A percentile compares a stretch with the other conserved stretches of the same genome.
These are phyloP conservation scores for Camellia granthamiana DNA, from an alignment of 148 eudicot species.

Conservation along the genomic window DNA sequence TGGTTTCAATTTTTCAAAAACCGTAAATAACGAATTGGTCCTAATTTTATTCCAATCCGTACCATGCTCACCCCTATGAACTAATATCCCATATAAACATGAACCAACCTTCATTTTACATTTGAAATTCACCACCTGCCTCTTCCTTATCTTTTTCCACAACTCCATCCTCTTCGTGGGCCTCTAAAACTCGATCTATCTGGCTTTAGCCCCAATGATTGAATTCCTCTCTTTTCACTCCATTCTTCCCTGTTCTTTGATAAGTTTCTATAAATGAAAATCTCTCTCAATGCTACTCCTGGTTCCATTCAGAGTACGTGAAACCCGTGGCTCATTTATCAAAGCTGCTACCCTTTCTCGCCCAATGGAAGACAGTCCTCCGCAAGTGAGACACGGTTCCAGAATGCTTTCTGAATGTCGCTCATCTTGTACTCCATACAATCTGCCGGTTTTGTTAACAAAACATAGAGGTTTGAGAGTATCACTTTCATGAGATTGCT, in stretches of 20 bases:
- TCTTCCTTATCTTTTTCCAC: slow-evolving; percentile 55
- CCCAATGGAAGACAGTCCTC: slow-evolving; percentile 81
- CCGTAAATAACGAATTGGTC: no score
- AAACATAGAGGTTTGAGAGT: background rate
- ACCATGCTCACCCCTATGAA: background rate
- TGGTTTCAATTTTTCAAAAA: no score
- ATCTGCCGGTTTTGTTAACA: slow-evolving; percentile 33
- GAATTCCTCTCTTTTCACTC: slow-evolving; percentile 62
- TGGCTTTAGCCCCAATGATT: slow-evolving; percentile 65
- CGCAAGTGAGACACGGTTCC: slow-evolving; percentile 57
- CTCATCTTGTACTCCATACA: slow-evolving; percentile 85
- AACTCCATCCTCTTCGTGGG: slow-evolving; percentile 40
- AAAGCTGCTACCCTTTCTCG: slow-evolving; percentile 63
- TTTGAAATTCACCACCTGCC: slow-evolving; percentile 33
- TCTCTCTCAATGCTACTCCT: slow-evolving; percentile 89
- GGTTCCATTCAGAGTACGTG: slow-evolving; percentile 44
- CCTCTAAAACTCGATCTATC: slow-evolving; percentile 50
- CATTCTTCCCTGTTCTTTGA: slow-evolving; percentile 46
- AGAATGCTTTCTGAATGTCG: slow-evolving; percentile 88
- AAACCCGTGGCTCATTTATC: slow-evolving; percentile 23
- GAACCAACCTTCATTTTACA: no score
- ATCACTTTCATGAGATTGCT: background rate
- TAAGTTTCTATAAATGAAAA: slow-evolving; percentile 59
- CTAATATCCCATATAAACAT: no score
- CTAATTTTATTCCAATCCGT: no score